Percentiles rank a stretch among this genome's conserved stretches.
Conservation (phyloP, 2,329 filamentous ascomycete species). For the Claviceps humidiphila region DNA sequence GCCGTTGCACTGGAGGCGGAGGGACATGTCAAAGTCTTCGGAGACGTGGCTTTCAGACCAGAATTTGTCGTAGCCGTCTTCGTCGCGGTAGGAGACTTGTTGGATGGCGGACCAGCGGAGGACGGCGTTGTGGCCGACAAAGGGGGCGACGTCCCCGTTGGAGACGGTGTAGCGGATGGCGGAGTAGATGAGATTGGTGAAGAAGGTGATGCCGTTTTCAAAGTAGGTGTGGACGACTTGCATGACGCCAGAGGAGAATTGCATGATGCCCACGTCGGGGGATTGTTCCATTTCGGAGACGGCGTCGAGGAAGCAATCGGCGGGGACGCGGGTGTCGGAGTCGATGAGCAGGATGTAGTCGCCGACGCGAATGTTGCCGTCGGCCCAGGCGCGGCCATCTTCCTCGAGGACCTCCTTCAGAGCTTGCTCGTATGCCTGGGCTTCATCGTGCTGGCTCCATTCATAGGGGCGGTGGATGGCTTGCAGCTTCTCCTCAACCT, state of each 20-base stretch:
- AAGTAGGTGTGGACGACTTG: conserved; percentile 64
- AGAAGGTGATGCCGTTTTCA: conserved; percentile 57
- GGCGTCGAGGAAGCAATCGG: conserved; percentile 65
- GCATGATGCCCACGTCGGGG: conserved; percentile 65
- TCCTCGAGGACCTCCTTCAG: conserved; percentile 54
- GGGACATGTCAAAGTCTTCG: conserved; percentile 72
- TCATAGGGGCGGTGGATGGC: conserved; percentile 40
- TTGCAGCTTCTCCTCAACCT: conserved; percentile 56
- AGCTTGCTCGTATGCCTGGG: conserved; percentile 49
- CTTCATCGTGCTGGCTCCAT: conserved; percentile 59
- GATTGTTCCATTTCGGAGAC: conserved; percentile 73
- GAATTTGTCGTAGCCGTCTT: conserved; percentile 63
- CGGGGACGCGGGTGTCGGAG: conserved; percentile 66
- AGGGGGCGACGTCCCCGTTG: conserved; percentile 64
- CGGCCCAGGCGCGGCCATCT: conserved; percentile 62
- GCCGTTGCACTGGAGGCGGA: conserved; percentile 58
- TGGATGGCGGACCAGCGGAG: conserved; percentile 66
- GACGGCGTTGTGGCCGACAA: conserved; percentile 70
- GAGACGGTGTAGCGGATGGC: conserved; percentile 67
- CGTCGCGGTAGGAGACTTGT: conserved; percentile 55
- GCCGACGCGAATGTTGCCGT: conserved; percentile 74
- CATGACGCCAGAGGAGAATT: conserved; percentile 68
- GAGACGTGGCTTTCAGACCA: conserved; percentile 73
- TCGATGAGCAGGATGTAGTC: conserved; percentile 68
- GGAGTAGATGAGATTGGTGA: conserved; percentile 63